Percentiles rank a stretch among this genome's conserved stretches.
Conservation (phyloP, 345 rosid species). For the Laguncularia racemosa region DNA sequence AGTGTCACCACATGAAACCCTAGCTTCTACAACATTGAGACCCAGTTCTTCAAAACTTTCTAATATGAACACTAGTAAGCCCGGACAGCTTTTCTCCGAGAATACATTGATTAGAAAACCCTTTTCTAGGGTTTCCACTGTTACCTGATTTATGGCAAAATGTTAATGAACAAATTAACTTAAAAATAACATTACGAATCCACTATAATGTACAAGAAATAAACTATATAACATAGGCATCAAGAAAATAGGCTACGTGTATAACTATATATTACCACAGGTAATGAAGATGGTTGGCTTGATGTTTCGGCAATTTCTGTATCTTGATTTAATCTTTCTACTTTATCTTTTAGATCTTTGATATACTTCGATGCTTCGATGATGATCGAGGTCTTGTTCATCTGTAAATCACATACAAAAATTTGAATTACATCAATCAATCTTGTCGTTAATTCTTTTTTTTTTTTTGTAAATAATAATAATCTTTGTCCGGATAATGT, state of each 20-base stretch:
- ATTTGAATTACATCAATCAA: slow-evolving; percentile 3
- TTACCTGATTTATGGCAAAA: slow-evolving; percentile 34
- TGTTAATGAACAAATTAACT: background rate
- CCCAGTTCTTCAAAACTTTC: slow-evolving; percentile 85
- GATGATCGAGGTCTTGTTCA: slow-evolving; percentile 52
- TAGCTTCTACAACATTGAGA: slow-evolving; percentile 77
- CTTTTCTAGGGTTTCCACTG: slow-evolving; percentile 73
- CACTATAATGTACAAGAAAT: background rate
- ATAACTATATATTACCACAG: slow-evolving; percentile 24
- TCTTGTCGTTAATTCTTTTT: background rate
- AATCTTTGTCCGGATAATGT: background rate
- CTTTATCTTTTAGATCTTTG: slow-evolving; percentile 64
- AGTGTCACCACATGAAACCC: slow-evolving; percentile 80
- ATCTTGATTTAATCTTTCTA: slow-evolving; percentile 52
- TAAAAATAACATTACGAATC: background rate
- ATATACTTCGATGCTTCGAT: slow-evolving; percentile 84
- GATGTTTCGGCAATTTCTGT: slow-evolving; percentile 33
- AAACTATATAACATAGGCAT: background rate
- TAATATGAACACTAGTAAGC: slow-evolving; percentile 65
- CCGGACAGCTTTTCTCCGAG: slow-evolving; percentile 57
- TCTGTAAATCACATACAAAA: slow-evolving; percentile 25
- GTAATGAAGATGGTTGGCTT: slow-evolving; percentile 20
- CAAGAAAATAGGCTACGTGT: background rate
- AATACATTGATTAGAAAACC: slow-evolving; percentile 65
- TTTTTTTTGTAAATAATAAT: background rate